A percentile compares a stretch with the other conserved stretches of the same genome.
Evolutionary conservation across 345 rosid species (phyloP).

Genomic region (Gossypium anomalum): DNA sequence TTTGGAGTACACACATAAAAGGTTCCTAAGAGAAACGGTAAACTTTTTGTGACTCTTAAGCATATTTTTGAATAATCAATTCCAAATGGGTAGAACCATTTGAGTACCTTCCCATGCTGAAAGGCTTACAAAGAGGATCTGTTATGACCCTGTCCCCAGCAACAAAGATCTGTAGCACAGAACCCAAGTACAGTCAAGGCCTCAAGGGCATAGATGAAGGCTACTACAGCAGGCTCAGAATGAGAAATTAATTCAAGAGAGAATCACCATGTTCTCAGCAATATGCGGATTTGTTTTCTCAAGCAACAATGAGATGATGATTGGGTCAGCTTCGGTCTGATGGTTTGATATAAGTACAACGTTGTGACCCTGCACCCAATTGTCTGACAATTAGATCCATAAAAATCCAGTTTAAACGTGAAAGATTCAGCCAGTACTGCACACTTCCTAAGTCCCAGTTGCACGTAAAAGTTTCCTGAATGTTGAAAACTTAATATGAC

Average conservation of each 20-base stretch:
- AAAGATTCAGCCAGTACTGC: neutral
- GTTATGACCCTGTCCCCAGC: slow-evolving; percentile 97
- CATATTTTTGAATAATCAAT: slow-evolving; percentile 27
- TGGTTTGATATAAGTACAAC: slow-evolving; percentile 86
- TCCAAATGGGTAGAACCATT: slow-evolving; percentile 3
- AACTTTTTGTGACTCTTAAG: slow-evolving; percentile 21
- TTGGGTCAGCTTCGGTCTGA: slow-evolving; percentile 98
- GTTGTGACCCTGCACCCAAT: slow-evolving; percentile 78
- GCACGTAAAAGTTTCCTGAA: neutral
- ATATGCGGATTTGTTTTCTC: slow-evolving; percentile 60
- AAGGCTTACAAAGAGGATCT: slow-evolving; percentile 98
- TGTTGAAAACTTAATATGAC: neutral
- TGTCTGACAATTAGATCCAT: slow-evolving; percentile 14
- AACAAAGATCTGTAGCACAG: slow-evolving; percentile 60
- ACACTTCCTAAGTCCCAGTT: neutral
- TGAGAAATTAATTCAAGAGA: slow-evolving; percentile 3
- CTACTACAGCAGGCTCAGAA: slow-evolving; percentile 20
- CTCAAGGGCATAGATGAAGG: neutral
- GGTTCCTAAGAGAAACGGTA: slow-evolving; percentile 52
- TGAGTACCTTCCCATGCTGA: slow-evolving; percentile 94
- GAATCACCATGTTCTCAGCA: slow-evolving; percentile 68
- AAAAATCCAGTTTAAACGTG: slow-evolving; percentile 8
- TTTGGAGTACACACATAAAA: slow-evolving; percentile 91
- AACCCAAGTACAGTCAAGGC: slow-evolving; percentile 20
- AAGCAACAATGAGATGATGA: slow-evolving; percentile 75